Evolutionary conservation across 306 rosid genomes (phyloP).

Genomic region (Sophora flavescens): DNA sequence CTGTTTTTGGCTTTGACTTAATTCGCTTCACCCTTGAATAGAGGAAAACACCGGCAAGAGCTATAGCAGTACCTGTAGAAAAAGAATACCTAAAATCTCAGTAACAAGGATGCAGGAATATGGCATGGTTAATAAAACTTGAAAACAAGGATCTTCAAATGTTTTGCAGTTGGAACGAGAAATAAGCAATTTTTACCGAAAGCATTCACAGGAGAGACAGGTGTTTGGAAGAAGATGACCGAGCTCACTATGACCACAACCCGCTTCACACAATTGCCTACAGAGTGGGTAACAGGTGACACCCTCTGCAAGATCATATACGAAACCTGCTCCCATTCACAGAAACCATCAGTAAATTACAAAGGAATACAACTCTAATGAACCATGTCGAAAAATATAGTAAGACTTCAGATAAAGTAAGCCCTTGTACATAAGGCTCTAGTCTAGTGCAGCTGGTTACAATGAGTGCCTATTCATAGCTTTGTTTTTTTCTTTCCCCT

Average conservation of each 20-base stretch:
- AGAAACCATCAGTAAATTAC: conserved; percentile 27
- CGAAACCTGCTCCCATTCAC: conserved; percentile 80
- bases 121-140: not conserved
- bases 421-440: not conserved
- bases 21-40: conserved; percentile 94
- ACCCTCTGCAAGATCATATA: conserved; percentile 99
- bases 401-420: not conserved
- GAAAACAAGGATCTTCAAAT: conserved; percentile 19
- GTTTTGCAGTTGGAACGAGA: conserved; percentile 36
- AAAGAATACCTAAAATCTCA: conserved; percentile 36
- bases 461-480: conserved; percentile 1
- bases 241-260: conserved; percentile 99
- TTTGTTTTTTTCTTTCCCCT: conserved; percentile 1
- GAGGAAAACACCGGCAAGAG: conserved; percentile 93
- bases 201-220: conserved; percentile 82
- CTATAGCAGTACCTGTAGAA: conserved; percentile 83
- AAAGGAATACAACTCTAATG: not conserved
- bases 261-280: conserved; percentile 97
- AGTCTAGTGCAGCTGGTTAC: not conserved
- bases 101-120: conserved; percentile 11
- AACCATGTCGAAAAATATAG: conserved; percentile 17
- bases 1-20: conserved; percentile 85
- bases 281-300: conserved; percentile 98
- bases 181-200: conserved; percentile 64
- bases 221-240: conserved; percentile 89